Evolutionary conservation across 2,329 filamentous ascomycete genomes (phyloP).

Genomic region (Aureobasidium melanogenum): DNA sequence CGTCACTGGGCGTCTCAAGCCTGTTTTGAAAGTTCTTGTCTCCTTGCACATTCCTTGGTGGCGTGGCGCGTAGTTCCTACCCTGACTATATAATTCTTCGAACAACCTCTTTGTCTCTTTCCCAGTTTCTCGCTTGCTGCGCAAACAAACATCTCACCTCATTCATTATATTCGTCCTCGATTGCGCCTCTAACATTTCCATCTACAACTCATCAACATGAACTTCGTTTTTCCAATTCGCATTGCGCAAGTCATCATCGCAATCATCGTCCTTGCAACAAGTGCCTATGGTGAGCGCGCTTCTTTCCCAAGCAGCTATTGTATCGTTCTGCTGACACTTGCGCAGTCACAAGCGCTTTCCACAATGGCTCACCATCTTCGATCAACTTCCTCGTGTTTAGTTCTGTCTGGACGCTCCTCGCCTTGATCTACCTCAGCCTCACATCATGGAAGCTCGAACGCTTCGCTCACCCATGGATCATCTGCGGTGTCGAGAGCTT

Average conservation of each 20-base stretch:
- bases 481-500: conserved; percentile 60
- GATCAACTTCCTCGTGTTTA: conserved; percentile 74
- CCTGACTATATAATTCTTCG: conserved; percentile 5
- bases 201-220: neutral
- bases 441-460: conserved; percentile 40
- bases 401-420: conserved; percentile 65
- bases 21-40: neutral
- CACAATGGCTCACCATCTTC: conserved; percentile 40
- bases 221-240: conserved; percentile 37
- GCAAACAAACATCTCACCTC: neutral
- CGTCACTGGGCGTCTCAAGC: neutral
- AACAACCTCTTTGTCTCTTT: neutral
- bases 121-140: neutral
- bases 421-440: conserved; percentile 60
- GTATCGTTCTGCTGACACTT: neutral
- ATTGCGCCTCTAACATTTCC: neutral
- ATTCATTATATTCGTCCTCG: neutral
- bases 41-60: conserved; percentile 7
- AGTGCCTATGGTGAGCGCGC: conserved; percentile 57
- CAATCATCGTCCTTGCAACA: conserved; percentile 66
- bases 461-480: conserved; percentile 53
- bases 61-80: neutral
- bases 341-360: conserved; percentile 39
- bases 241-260: conserved; percentile 56
- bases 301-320: neutral